These are phyloP conservation scores for Umbellularia californica DNA, from an alignment of 164 flowering plant genomes.

Conservation along the genomic window DNA sequence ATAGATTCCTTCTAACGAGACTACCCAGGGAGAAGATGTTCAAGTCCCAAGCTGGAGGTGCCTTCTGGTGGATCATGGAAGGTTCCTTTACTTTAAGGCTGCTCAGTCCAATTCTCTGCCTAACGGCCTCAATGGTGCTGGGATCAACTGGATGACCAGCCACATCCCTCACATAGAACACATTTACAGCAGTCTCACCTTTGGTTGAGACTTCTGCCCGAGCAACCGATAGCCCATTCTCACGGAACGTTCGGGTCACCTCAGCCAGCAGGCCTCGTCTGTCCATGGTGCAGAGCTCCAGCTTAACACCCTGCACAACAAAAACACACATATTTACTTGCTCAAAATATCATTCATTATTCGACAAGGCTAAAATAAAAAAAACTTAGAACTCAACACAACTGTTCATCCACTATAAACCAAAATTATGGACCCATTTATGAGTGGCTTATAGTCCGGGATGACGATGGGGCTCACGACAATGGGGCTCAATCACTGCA, in stretches of 20 bases:
- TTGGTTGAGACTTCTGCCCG: slow-evolving; percentile 69
- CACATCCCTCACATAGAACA: slow-evolving; percentile 63
- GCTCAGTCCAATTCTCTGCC: slow-evolving; percentile 45
- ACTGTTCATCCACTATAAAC: too few relatives aligned
- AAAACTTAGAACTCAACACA: too few relatives aligned
- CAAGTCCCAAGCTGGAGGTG: slow-evolving; percentile 32
- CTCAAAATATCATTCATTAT: neutral
- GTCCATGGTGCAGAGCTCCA: slow-evolving; percentile 49
- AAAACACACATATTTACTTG: neutral
- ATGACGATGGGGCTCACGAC: too few relatives aligned
- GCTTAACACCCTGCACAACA: slow-evolving; percentile 54
- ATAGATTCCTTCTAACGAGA: slow-evolving; percentile 63
- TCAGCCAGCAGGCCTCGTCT: slow-evolving; percentile 53
- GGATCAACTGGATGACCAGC: slow-evolving; percentile 46
- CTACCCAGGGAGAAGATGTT: slow-evolving; percentile 58
- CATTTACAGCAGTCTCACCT: slow-evolving; percentile 38
- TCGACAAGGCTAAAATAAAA: too few relatives aligned
- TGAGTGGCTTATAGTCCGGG: too few relatives aligned
- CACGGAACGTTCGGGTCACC: slow-evolving; percentile 73
- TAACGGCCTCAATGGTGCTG: slow-evolving; percentile 43
- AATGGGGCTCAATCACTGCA: too few relatives aligned
- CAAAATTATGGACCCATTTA: too few relatives aligned
- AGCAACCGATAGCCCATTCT: slow-evolving; percentile 66
- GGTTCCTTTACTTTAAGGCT: slow-evolving; percentile 61
- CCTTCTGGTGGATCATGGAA: slow-evolving; percentile 26